These are phyloP conservation scores for Macrocystidia cucumis DNA, from an alignment of 1,284 basidiomycete species.

Conservation along the genomic window DNA sequence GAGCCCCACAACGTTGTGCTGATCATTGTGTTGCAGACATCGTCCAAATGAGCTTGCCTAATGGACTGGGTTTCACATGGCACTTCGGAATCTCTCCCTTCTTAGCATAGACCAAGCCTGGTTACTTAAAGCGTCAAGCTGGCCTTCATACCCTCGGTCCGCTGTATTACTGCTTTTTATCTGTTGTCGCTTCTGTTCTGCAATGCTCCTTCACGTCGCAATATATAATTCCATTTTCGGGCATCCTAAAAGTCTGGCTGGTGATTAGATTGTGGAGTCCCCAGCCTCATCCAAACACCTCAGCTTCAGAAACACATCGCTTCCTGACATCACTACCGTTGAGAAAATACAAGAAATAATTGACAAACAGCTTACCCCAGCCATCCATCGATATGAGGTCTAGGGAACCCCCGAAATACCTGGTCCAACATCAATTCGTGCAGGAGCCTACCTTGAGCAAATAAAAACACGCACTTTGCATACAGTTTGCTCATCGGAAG, in stretches of 20 bases:
- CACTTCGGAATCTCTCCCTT: too few species aligned
- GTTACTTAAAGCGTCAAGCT: slow-evolving; percentile 16
- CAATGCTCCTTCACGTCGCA: slow-evolving; percentile 29
- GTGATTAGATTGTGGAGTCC: slow-evolving; percentile 36
- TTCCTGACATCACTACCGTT: slow-evolving; percentile 32
- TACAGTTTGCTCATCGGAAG: slow-evolving; percentile 83
- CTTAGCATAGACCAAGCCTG: background rate
- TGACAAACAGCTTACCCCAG: slow-evolving; percentile 50
- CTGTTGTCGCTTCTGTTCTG: slow-evolving; percentile 16
- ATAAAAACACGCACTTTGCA: slow-evolving; percentile 38
- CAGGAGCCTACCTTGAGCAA: background rate
- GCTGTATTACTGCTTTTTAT: slow-evolving; percentile 26
- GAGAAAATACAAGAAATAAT: background rate
- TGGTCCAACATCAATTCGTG: slow-evolving; percentile 14
- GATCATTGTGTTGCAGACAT: slow-evolving; percentile 25
- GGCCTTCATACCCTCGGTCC: slow-evolving; percentile 33
- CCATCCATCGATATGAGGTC: slow-evolving; percentile 74
- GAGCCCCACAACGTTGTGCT: background rate
- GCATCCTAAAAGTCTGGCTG: background rate
- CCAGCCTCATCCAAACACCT: slow-evolving; percentile 64
- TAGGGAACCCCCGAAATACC: slow-evolving; percentile 74
- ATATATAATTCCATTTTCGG: slow-evolving; percentile 30
- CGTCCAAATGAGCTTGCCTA: slow-evolving; percentile 30
- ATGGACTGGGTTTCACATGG: slow-evolving; percentile 1
- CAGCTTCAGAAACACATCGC: slow-evolving; percentile 71